phyloP scores from a whole-genome alignment of 2,329 filamentous ascomycete genomes.

The Penicillium palitans region DNA sequence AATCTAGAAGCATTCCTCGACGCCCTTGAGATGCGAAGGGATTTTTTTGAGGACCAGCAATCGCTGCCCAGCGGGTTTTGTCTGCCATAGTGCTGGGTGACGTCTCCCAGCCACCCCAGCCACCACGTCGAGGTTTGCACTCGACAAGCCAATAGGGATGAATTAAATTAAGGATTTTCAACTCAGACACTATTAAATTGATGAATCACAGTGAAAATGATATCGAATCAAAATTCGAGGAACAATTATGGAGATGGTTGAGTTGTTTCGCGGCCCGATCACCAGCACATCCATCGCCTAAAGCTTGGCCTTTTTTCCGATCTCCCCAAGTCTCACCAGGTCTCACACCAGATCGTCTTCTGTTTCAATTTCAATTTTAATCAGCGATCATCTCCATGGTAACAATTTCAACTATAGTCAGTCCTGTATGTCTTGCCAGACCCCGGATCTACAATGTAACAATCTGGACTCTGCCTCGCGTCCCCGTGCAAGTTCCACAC shows the following conservation, averaged over 20 bases:
- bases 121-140: conserved; percentile 16
- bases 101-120: conserved; percentile 30
- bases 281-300: conserved; percentile 4
- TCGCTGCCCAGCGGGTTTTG: conserved; percentile 22
- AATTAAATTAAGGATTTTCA: conserved; percentile 18
- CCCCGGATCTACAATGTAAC: not conserved
- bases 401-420: not conserved
- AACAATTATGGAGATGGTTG: conserved; percentile 11
- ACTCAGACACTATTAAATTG: conserved; percentile 16
- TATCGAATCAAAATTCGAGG: conserved; percentile 8
- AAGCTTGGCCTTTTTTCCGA: conserved; percentile 8
- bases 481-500: not conserved
- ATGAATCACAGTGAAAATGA: conserved; percentile 7
- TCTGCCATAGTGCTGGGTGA: conserved; percentile 20
- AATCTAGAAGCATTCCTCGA: conserved; percentile 26
- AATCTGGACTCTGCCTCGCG: not conserved
- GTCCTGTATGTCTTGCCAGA: not conserved
- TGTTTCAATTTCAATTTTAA: not conserved
- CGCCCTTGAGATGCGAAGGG: conserved; percentile 16
- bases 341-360: not conserved
- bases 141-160: conserved; percentile 21
- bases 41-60: conserved; percentile 9
- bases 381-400: not conserved
- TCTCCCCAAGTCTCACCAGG: not conserved
- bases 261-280: conserved; percentile 13